Base-by-base conservation (phyloP, 192 early-diverging fungal species). In the Phlyctochytrium bullatum region DNA sequence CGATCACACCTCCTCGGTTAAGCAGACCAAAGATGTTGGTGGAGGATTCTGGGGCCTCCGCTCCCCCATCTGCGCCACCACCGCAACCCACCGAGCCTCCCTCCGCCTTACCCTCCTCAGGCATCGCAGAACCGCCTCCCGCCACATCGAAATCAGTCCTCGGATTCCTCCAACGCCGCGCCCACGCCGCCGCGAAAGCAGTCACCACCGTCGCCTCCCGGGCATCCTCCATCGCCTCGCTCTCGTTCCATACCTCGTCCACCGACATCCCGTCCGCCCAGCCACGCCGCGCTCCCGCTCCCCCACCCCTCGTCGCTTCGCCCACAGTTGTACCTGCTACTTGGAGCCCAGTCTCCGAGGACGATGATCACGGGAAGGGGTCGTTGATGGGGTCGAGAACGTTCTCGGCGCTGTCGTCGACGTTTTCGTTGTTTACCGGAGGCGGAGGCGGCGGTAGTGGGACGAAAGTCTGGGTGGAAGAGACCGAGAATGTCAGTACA, bases 401-500 rank as follows among this genome's bases (percentile, higher is more conserved):
- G 40, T 47, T 47, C 20, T n/a, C n/a, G n/a, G 10, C 40, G 20
- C 40, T 47, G 40, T 47, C 40, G 40, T 6, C 10, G 40, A 47
- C 40, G 10, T 6, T 14, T 14, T 47, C 40, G 40, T 20, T 14
- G 40, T 47, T 20, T 20, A 47, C 20, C 10, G 40, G 40, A 20
- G 6, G 10, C 10, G 40, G 6, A 20, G 6, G 6, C 20, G 40
- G 40, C 20, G 40, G 6, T 6, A 47, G 40, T 47, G 40, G 40
- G 40, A 47, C 40, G 40, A 20, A 14, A 14, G 27, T 66, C 28
- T n/a, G n/a, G n/a, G n/a, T n/a, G n/a, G 65, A 72, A 33, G 62
- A 40, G 24, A 25, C 20, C 6, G 54, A 66, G n/a, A 31, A 68
- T 24, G n/a, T n/a, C n/a, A n/a, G n/a, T n/a, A n/a, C n/a, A n/a